Evolutionary conservation across 148 eudicot species (phyloP).

Genomic region (Vaccinium corymbosum): DNA sequence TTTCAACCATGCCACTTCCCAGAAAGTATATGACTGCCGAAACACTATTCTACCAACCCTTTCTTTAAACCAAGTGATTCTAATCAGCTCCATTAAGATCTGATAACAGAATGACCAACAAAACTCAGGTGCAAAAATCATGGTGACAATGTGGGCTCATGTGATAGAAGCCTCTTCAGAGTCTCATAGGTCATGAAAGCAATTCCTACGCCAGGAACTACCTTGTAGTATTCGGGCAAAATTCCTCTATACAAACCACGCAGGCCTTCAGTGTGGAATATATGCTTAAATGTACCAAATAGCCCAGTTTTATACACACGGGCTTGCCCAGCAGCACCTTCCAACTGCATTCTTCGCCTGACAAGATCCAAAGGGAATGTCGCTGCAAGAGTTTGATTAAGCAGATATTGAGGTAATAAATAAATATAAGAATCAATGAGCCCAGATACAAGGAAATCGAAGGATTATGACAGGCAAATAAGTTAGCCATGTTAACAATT

Average conservation of each 20-base stretch:
- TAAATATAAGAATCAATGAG: background rate
- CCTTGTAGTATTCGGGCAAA: conserved; percentile 64
- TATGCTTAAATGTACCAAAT: conserved; percentile 48
- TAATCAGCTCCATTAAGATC: background rate
- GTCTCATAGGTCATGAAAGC: conserved; percentile 69
- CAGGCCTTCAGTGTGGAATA: conserved; percentile 50
- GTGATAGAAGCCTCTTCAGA: conserved; percentile 48
- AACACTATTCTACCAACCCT: background rate
- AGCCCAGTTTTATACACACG: conserved; percentile 48
- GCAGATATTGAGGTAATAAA: background rate
- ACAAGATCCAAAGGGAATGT: conserved; percentile 71
- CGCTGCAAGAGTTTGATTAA: conserved; percentile 32
- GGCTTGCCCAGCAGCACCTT: conserved; percentile 64
- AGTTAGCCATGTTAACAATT: background rate
- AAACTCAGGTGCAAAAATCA: conserved; percentile 11
- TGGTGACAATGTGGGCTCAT: background rate
- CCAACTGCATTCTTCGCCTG: conserved; percentile 69
- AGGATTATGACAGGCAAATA: background rate
- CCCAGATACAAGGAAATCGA: background rate
- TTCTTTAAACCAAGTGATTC: background rate
- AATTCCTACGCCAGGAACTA: conserved; percentile 72
- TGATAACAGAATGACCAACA: background rate
- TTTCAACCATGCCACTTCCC: conserved; percentile 13
- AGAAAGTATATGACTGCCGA: background rate
- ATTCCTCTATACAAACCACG: conserved; percentile 68